Conservation (phyloP, 805 yeast species). For the Kuraishia molischiana region DNA sequence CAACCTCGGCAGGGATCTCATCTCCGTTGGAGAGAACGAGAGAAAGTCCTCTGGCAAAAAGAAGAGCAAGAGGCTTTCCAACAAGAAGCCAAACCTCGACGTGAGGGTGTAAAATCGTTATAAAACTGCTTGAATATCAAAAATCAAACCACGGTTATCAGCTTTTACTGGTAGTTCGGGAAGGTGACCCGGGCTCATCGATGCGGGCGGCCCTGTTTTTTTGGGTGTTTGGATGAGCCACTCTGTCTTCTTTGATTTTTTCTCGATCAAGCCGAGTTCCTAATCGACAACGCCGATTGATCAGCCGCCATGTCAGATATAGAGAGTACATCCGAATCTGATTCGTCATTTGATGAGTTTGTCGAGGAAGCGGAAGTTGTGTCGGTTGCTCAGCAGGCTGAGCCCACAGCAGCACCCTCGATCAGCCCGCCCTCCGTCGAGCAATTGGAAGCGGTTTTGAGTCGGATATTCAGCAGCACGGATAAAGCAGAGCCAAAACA, state of each 20-base stretch:
- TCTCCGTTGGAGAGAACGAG: constrained; percentile 45
- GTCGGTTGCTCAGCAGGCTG: neutral
- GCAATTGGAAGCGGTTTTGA: neutral
- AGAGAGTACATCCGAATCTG: neutral
- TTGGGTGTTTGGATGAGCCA: no score
- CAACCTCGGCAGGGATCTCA: constrained; percentile 71
- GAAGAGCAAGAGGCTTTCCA: constrained; percentile 16
- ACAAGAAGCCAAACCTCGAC: constrained; percentile 20
- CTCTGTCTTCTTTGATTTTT: no score
- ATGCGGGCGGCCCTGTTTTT: no score
- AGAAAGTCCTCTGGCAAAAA: constrained; percentile 15
- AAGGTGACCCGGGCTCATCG: no score
- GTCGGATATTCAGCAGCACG: neutral
- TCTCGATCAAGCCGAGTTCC: no score
- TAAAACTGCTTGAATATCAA: neutral
- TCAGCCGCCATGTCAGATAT: neutral
- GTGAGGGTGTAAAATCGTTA: constrained; percentile 13
- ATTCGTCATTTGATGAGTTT: constrained; percentile 3
- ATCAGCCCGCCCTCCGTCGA: neutral
- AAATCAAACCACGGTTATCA: neutral
- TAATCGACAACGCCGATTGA: no score
- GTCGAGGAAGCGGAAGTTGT: neutral
- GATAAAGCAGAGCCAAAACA: no score
- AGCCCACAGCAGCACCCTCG: no score
- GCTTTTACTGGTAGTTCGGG: no score